A percentile compares a stretch with the other conserved stretches of the same genome.
Evolutionary conservation across 306 rosid species (phyloP).

Genomic region (Cicer pinnatifidum): DNA sequence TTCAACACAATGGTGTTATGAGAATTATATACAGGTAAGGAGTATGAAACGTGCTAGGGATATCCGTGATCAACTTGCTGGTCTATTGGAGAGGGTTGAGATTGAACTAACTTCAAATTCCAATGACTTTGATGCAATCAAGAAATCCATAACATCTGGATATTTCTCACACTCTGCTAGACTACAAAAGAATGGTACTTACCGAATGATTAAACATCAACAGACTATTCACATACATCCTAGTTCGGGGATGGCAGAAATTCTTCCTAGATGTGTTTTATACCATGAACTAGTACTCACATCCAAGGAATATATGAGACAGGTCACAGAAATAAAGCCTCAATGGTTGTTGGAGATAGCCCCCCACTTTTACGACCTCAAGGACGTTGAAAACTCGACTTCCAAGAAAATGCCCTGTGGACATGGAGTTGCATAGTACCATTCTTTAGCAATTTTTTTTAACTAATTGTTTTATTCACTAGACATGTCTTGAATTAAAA

Average conservation of each 20-base stretch:
- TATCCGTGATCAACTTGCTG: slow-evolving; percentile 90
- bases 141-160: slow-evolving; percentile 87
- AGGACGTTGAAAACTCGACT: slow-evolving; percentile 73
- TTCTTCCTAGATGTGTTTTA: slow-evolving; percentile 84
- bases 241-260: slow-evolving; percentile 81
- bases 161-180: slow-evolving; percentile 80
- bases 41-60: slow-evolving; percentile 97
- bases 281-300: slow-evolving; percentile 92
- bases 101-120: slow-evolving; percentile 68
- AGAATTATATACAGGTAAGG: slow-evolving; percentile 89
- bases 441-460: too few species aligned
- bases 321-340: slow-evolving; percentile 85
- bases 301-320: slow-evolving; percentile 90
- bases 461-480: too few species aligned
- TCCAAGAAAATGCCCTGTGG: slow-evolving; percentile 20
- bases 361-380: slow-evolving; percentile 87
- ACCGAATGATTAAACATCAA: slow-evolving; percentile 69
- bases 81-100: slow-evolving; percentile 86
- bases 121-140: slow-evolving; percentile 69
- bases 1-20: slow-evolving; percentile 95
- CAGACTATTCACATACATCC: slow-evolving; percentile 95
- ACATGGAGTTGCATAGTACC: neutral
- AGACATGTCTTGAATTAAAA: too few species aligned
- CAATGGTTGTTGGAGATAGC: slow-evolving; percentile 96
- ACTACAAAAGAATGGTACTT: slow-evolving; percentile 83